These are phyloP conservation scores for Diospyros kaki DNA, from an alignment of 148 eudicot species.

Conservation along the genomic window DNA sequence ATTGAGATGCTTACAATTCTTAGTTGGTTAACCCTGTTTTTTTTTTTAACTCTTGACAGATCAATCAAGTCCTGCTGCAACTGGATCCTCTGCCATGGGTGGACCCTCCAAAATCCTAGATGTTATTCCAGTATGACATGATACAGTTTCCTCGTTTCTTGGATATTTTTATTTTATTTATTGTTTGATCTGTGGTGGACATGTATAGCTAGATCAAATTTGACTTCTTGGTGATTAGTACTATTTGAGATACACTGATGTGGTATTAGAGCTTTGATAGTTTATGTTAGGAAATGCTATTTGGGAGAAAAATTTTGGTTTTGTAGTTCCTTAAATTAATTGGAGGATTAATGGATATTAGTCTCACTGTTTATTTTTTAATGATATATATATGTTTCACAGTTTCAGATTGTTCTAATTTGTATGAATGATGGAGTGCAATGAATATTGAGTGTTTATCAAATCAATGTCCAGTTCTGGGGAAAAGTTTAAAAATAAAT, in stretches of 20 bases:
- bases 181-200: background rate
- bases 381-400: no score
- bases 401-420: no score
- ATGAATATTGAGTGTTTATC: no score
- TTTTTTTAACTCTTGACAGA: constrained; percentile 11
- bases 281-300: no score
- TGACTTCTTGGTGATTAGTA: background rate
- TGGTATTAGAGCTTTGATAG: no score
- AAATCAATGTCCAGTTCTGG: no score
- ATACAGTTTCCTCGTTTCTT: constrained; percentile 18
- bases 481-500: no score
- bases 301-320: no score
- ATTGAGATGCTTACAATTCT: background rate
- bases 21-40: background rate
- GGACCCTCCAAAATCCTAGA: constrained; percentile 18
- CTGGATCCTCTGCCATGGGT: constrained; percentile 13
- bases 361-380: no score
- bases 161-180: background rate
- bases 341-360: no score
- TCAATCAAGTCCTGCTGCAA: constrained; percentile 17
- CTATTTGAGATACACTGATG: constrained; percentile 1
- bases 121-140: constrained; percentile 16
- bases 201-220: background rate
- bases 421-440: no score
- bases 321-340: no score